phyloP scores from a whole-genome alignment of 1,284 basidiomycete genomes.

The Schizopora paradoxa region DNA sequence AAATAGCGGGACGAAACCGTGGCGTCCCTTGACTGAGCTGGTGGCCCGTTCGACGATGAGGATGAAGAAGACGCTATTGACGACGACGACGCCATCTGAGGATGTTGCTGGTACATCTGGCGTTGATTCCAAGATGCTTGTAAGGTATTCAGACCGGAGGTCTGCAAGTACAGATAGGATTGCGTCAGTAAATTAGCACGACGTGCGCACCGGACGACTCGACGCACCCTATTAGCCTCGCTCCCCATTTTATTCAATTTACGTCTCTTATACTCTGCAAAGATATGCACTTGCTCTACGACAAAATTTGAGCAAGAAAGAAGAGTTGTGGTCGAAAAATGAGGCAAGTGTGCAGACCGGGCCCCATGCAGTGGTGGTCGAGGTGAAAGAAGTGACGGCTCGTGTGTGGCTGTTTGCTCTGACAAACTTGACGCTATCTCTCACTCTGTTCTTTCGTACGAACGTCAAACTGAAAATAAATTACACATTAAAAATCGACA shows the following conservation, averaged over 20 bases:
- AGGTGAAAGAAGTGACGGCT: no score
- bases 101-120: background rate
- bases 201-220: no score
- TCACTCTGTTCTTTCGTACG: no score
- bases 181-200: no score
- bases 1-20: constrained; percentile 43
- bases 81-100: background rate
- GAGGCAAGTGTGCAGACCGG: background rate
- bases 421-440: no score
- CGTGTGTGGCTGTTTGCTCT: no score
- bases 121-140: no score
- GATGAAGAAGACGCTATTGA: constrained; percentile 6
- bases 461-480: no score
- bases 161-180: no score
- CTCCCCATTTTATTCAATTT: background rate
- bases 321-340: background rate
- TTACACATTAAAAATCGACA: no score
- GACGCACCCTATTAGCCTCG: no score
- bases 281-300: background rate
- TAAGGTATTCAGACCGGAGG: no score
- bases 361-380: constrained; percentile 1
- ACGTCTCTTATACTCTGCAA: background rate
- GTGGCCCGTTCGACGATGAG: constrained; percentile 22
- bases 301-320: background rate
- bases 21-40: constrained; percentile 53